Conservation (phyloP, 768 basidiomycete species). For the Pleurotus salmoneostramineus region DNA sequence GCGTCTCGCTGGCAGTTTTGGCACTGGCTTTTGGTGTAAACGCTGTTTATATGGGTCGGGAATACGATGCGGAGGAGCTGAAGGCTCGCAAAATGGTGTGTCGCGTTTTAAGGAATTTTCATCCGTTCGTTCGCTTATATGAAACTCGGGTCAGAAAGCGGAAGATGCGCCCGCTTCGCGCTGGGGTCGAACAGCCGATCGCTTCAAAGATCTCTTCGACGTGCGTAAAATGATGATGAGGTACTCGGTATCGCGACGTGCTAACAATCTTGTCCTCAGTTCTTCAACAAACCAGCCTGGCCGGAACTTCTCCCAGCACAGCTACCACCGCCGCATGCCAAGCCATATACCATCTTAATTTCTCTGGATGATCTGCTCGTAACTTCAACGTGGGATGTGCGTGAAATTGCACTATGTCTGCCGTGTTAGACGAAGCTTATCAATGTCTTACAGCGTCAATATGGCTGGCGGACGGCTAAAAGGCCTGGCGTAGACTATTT, state of each 20-base stretch:
- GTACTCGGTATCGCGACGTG: not conserved
- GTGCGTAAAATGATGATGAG: conserved; percentile 34
- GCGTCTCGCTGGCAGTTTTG: conserved; percentile 51
- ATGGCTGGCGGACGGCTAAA: conserved; percentile 97
- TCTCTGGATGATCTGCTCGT: conserved; percentile 91
- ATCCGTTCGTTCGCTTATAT: not conserved
- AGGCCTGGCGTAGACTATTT: conserved; percentile 98
- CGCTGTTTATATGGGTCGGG: conserved; percentile 66
- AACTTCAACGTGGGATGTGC: conserved; percentile 92
- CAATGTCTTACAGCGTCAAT: conserved; percentile 56
- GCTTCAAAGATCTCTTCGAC: conserved; percentile 65
- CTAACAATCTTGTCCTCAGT: conserved; percentile 37
- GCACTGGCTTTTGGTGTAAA: conserved; percentile 53
- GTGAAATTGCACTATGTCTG: conserved; percentile 27
- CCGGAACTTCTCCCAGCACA: conserved; percentile 88
- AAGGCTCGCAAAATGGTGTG: conserved; percentile 59
- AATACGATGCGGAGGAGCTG: conserved; percentile 75
- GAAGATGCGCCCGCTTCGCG: conserved; percentile 59
- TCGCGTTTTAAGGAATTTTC: conserved; percentile 5
- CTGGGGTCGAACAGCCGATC: conserved; percentile 59
- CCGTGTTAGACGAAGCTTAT: not conserved
- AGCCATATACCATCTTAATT: conserved; percentile 89
- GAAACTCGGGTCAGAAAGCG: conserved; percentile 35
- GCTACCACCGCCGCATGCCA: conserved; percentile 74
- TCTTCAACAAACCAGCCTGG: conserved; percentile 93